A percentile compares a stretch with the other conserved stretches of the same genome.
These are phyloP conservation scores for Ostreobium quekettii DNA, from an alignment of 139 green algal species.

Conservation along the genomic window DNA sequence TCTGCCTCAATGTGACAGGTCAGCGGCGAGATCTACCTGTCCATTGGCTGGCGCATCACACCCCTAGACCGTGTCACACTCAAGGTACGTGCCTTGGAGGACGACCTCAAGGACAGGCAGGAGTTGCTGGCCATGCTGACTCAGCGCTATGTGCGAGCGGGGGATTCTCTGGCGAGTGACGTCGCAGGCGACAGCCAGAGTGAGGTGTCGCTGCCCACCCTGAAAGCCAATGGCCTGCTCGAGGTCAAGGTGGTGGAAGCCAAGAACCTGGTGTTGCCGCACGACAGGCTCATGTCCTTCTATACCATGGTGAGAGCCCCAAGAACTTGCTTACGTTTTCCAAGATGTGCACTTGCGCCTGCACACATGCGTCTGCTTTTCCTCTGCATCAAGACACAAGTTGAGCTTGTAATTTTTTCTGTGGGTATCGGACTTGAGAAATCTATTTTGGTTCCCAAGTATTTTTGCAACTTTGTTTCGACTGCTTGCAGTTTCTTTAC, in stretches of 20 bases:
- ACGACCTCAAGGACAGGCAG: conserved; percentile 33
- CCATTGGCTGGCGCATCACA: conserved; percentile 31
- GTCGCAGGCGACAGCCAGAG: no score
- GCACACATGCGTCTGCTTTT: no score
- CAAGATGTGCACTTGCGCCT: no score
- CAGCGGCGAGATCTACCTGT: conserved; percentile 27
- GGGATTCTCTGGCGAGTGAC: neutral
- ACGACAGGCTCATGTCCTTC: conserved; percentile 27
- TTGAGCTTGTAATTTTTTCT: no score
- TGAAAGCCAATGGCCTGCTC: conserved; percentile 7
- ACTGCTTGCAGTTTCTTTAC: no score
- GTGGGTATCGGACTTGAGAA: no score
- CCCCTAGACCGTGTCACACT: conserved; percentile 29
- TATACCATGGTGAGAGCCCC: conserved; percentile 19
- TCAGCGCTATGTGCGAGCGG: no score
- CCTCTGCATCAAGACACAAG: no score
- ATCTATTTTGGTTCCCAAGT: no score
- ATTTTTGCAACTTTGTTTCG: no score
- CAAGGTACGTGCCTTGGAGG: conserved; percentile 23
- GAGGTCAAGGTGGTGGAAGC: conserved; percentile 37
- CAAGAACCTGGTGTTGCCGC: conserved; percentile 22
- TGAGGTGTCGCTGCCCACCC: neutral
- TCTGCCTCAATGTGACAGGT: conserved; percentile 17
- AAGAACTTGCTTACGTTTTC: no score
- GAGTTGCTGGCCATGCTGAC: conserved; percentile 29